Percentiles rank a stretch among this genome's conserved stretches.
Conservation (phyloP, 225 moss, liverwort and hornwort species). For the Marchantia polymorpha region DNA sequence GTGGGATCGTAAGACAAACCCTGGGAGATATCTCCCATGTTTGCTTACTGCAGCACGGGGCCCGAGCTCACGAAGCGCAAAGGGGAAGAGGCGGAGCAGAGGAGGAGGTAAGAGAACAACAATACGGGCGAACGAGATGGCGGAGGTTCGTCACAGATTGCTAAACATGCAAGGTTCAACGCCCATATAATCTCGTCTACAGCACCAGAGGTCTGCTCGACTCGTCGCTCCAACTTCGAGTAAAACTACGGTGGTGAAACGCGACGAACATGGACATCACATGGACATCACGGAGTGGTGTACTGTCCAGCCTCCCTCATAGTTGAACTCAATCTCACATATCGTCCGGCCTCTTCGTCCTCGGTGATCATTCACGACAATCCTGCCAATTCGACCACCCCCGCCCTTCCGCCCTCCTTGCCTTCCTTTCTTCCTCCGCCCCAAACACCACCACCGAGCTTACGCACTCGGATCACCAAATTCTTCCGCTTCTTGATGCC, state of each 20-base stretch:
- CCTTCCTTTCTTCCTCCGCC: not conserved
- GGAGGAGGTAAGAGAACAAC: too few relatives aligned
- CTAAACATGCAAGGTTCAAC: too few relatives aligned
- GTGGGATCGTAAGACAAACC: slow-evolving; percentile 11
- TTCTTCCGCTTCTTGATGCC: not conserved
- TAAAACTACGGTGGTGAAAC: too few relatives aligned
- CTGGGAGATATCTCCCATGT: slow-evolving; percentile 19
- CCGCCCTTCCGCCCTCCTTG: not conserved
- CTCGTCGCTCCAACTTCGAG: too few relatives aligned
- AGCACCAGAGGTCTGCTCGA: not conserved
- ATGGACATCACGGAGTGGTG: not conserved
- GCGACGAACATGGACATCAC: slow-evolving; percentile 3
- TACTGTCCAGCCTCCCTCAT: not conserved
- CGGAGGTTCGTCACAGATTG: too few relatives aligned
- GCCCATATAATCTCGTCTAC: too few relatives aligned
- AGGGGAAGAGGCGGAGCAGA: too few relatives aligned
- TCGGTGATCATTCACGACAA: not conserved
- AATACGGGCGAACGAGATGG: too few relatives aligned
- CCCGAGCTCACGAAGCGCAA: not conserved
- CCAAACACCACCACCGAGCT: not conserved
- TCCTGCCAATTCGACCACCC: not conserved
- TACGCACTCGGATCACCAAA: not conserved
- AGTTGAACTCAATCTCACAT: not conserved
- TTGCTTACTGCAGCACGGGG: not conserved
- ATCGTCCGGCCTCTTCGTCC: not conserved